A percentile compares a stretch with the other conserved stretches of the same genome.
phyloP scores from a whole-genome alignment of 768 basidiomycete genomes.

The Panus rudis region DNA sequence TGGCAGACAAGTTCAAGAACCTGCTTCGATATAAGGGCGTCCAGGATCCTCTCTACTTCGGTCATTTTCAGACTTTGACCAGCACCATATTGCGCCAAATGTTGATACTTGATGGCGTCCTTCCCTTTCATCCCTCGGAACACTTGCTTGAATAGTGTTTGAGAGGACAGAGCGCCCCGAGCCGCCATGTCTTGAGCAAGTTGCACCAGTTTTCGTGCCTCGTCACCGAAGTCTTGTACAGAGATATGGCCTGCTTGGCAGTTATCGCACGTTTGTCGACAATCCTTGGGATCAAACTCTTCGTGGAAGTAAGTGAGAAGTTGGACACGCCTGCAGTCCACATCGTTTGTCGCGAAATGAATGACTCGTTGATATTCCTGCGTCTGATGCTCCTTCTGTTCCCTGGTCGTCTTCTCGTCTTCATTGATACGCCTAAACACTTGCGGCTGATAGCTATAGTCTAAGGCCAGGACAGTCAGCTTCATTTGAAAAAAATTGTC shows the following conservation, averaged over 20 bases:
- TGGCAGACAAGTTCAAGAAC: too few species aligned
- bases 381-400: conserved; percentile 54
- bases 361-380: conserved; percentile 62
- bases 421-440: conserved; percentile 58
- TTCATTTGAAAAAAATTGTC: neutral
- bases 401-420: conserved; percentile 36
- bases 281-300: conserved; percentile 59
- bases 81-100: too few species aligned
- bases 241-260: conserved; percentile 44
- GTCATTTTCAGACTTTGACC: too few species aligned
- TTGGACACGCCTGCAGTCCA: conserved; percentile 81
- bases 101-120: too few species aligned
- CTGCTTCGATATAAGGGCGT: too few species aligned
- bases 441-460: too few species aligned
- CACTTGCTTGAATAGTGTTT: too few species aligned
- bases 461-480: too few species aligned
- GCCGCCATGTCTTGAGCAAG: conserved; percentile 46
- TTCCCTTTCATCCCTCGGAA: too few species aligned
- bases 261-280: conserved; percentile 75
- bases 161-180: too few species aligned
- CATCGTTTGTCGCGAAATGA: conserved; percentile 73
- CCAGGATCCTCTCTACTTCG: too few species aligned
- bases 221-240: conserved; percentile 52
- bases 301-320: conserved; percentile 90
- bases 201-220: conserved; percentile 48